Evolutionary conservation across 306 rosid genomes (phyloP), one percentile per base, ranked within the genome.

Genomic region (Oxytropis ochrocephala): DNA sequence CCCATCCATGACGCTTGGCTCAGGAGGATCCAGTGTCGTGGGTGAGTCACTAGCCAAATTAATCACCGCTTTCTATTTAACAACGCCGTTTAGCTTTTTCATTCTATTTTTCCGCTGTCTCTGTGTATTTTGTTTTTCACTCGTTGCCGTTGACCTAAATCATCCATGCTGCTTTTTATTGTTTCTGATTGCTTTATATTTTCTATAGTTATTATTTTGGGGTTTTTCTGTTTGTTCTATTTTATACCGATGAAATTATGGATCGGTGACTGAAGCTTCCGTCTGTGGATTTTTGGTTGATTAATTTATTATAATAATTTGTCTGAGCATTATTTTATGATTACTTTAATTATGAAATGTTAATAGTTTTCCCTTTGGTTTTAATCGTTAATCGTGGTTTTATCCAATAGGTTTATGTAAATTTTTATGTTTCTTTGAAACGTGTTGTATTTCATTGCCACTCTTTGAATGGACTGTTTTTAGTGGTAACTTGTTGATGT

Each of bases 11-110:
- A 94, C 98, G 94, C 97, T 94, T 49, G 98, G 98, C 81, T 88
- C 96, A 29, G 97, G 86, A 65, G 97, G 96, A 83, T 94, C 98
- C 81, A 78, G 96, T 87, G 97, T 90, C 69, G 99, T 94, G 78
- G 99, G 99, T 94, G 73, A 84, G 95, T 78, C 21, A 61, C 72
- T 8, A 14, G 36, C 73, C 70, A 13, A 36, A 36, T 9, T 62
- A 18, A 17, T 61, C 19, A 17, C 46, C 36, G 11, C 11, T 16
- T 66, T 50, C 42, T 49, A 14, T 39, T 27, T 1, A 24, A 24
- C 33, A 4, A 8, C 18, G 27, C 21, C 32, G 14, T 60, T 78
- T 79, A 62, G 32, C 27, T 53, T 24, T 13, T 4, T 10, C 2
- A 4, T 58, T 4, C 38, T 65, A 11, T 72, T 57, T 2, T 7